Evolutionary conservation across 352 stramenopile species (phyloP).

Genomic region (Blastocystis sp.): DNA sequence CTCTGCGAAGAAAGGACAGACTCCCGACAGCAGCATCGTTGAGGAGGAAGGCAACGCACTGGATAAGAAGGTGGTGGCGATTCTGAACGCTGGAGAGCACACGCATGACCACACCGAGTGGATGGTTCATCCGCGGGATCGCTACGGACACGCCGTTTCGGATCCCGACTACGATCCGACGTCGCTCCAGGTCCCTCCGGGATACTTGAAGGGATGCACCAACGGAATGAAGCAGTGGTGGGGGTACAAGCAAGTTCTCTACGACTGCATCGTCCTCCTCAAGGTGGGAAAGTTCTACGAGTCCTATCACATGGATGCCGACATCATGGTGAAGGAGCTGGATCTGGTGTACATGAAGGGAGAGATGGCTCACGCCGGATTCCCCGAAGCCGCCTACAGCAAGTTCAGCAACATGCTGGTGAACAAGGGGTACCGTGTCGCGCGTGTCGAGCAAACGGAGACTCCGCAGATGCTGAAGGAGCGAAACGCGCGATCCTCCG

Average conservation of each 20-base stretch:
- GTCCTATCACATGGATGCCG: constrained; percentile 91
- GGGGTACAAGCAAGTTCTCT: constrained; percentile 87
- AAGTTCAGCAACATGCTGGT: constrained; percentile 87
- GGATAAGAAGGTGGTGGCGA: constrained; percentile 58
- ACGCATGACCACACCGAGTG: constrained; percentile 70
- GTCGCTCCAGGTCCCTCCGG: constrained; percentile 76
- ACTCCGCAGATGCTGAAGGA: constrained; percentile 88
- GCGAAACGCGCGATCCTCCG: constrained; percentile 71
- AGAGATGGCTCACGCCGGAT: constrained; percentile 84
- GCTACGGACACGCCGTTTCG: constrained; percentile 68
- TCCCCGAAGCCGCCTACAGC: constrained; percentile 91
- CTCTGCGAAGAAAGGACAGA: not conserved
- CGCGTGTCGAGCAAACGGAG: constrained; percentile 95
- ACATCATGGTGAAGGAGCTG: constrained; percentile 85
- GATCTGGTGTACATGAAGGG: constrained; percentile 95
- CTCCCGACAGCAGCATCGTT: constrained; percentile 20
- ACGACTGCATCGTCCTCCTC: constrained; percentile 96
- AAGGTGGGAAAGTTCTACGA: constrained; percentile 80
- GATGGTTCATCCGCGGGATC: constrained; percentile 68
- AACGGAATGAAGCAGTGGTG: constrained; percentile 94
- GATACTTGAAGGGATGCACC: constrained; percentile 78
- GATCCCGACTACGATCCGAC: constrained; percentile 80
- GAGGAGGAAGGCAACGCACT: constrained; percentile 63
- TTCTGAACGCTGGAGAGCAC: constrained; percentile 68
- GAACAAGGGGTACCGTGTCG: constrained; percentile 85